These are phyloP conservation scores for Colletotrichum sp. DNA, from an alignment of 2,329 filamentous ascomycete species.

Conservation along the genomic window DNA sequence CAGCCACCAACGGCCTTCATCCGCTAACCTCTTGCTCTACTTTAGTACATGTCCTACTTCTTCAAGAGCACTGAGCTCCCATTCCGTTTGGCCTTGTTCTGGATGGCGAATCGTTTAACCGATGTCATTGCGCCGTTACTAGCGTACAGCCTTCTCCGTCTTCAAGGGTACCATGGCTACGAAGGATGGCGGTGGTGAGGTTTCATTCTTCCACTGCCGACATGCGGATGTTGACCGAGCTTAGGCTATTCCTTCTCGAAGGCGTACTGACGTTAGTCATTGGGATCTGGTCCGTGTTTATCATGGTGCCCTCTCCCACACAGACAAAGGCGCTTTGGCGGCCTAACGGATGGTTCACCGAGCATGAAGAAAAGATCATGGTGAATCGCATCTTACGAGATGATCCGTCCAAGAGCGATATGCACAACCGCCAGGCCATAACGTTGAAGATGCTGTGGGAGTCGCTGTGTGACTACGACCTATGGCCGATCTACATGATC, in stretches of 20 bases:
- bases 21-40: neutral
- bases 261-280: constrained; percentile 24
- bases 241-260: neutral
- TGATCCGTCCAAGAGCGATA: constrained; percentile 58
- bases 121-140: constrained; percentile 29
- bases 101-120: constrained; percentile 24
- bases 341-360: constrained; percentile 60
- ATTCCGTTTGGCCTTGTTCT: constrained; percentile 27
- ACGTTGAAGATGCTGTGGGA: constrained; percentile 49
- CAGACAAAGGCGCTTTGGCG: constrained; percentile 50
- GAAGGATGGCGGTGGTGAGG: constrained; percentile 27
- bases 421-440: constrained; percentile 59
- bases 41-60: constrained; percentile 27
- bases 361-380: constrained; percentile 61
- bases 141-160: constrained; percentile 29
- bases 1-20: neutral
- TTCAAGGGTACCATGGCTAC: constrained; percentile 24
- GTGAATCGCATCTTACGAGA: constrained; percentile 60
- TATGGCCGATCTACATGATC: constrained; percentile 60
- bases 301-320: constrained; percentile 32
- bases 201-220: neutral
- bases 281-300: constrained; percentile 31
- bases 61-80: constrained; percentile 28
- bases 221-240: neutral
- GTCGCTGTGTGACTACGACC: constrained; percentile 55